Percentiles rank a stretch among this genome's conserved stretches.
Conservation (phyloP, 2,329 filamentous ascomycete species). For the Ilyonectria sp. region DNA sequence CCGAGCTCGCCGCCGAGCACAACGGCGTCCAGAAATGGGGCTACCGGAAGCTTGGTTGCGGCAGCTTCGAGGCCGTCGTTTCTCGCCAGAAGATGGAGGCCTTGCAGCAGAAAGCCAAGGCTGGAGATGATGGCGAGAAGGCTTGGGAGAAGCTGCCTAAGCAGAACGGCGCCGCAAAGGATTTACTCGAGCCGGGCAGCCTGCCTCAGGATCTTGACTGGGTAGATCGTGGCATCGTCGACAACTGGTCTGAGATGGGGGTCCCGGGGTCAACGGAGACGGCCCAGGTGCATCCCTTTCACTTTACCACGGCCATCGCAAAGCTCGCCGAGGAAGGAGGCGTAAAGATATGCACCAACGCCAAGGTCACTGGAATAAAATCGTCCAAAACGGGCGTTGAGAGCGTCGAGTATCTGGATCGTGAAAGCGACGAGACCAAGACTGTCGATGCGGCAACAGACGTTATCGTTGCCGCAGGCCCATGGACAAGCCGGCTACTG, state of each 20-base stretch:
- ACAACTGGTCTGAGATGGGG: slow-evolving; percentile 87
- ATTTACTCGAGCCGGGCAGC: slow-evolving; percentile 68
- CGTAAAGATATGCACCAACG: slow-evolving; percentile 76
- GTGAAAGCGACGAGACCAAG: slow-evolving; percentile 54
- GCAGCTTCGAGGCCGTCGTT: slow-evolving; percentile 64
- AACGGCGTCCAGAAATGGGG: slow-evolving; percentile 86
- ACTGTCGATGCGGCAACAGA: slow-evolving; percentile 65
- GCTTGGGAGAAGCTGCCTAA: slow-evolving; percentile 75
- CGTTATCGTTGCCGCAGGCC: slow-evolving; percentile 70
- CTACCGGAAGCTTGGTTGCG: slow-evolving; percentile 85
- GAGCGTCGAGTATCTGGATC: slow-evolving; percentile 73
- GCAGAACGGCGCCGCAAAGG: slow-evolving; percentile 65
- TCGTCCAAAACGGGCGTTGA: slow-evolving; percentile 67
- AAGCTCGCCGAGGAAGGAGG: slow-evolving; percentile 80
- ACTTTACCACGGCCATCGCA: slow-evolving; percentile 90
- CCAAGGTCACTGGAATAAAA: slow-evolving; percentile 77
- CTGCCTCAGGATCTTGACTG: slow-evolving; percentile 88
- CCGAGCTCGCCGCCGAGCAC: slow-evolving; percentile 87
- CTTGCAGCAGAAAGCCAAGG: slow-evolving; percentile 43
- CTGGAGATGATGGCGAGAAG: slow-evolving; percentile 53
- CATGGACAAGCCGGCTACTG: slow-evolving; percentile 74
- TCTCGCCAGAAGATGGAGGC: slow-evolving; percentile 54
- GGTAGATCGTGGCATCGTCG: slow-evolving; percentile 78
- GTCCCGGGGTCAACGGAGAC: slow-evolving; percentile 78
- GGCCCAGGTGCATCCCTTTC: slow-evolving; percentile 92